Evolutionary conservation across 129 eudicot genomes (phyloP).

Genomic region (Flaveria brownii): DNA sequence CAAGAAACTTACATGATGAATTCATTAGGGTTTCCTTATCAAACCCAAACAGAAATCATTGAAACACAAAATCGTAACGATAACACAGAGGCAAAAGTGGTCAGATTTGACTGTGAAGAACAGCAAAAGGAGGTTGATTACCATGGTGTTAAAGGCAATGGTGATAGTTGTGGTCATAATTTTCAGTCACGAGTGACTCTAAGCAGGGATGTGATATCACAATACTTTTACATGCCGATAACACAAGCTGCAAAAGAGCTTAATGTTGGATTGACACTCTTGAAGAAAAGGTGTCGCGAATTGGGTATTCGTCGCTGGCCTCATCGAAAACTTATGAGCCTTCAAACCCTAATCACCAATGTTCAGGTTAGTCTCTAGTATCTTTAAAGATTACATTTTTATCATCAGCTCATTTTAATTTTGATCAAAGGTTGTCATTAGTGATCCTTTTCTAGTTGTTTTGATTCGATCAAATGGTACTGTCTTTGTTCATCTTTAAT

Average conservation of each 20-base stretch:
- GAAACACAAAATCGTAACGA: neutral
- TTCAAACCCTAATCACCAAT: conserved; percentile 76
- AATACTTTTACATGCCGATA: conserved; percentile 87
- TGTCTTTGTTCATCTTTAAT: too few species aligned
- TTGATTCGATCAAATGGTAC: too few species aligned
- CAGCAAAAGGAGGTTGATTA: conserved; percentile 12
- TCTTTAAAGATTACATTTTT: neutral
- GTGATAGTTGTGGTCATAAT: conserved; percentile 5
- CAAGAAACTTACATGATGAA: conserved; percentile 25
- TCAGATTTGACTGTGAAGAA: neutral
- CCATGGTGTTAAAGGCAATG: neutral
- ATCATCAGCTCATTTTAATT: neutral
- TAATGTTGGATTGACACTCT: conserved; percentile 70
- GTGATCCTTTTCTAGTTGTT: too few species aligned
- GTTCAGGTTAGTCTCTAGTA: conserved; percentile 52
- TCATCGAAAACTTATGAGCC: conserved; percentile 81
- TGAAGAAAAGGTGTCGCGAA: conserved; percentile 86
- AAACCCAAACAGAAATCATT: conserved; percentile 13
- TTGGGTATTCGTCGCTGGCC: conserved; percentile 92
- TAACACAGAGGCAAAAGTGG: neutral
- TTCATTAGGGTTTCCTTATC: conserved; percentile 22
- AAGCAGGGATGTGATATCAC: conserved; percentile 50
- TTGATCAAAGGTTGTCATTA: neutral
- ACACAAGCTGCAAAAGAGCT: conserved; percentile 83
- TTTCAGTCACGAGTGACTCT: conserved; percentile 28